Conservation (phyloP, 1,284 basidiomycete species). For the Pseudomicrostroma phylloplanum region DNA sequence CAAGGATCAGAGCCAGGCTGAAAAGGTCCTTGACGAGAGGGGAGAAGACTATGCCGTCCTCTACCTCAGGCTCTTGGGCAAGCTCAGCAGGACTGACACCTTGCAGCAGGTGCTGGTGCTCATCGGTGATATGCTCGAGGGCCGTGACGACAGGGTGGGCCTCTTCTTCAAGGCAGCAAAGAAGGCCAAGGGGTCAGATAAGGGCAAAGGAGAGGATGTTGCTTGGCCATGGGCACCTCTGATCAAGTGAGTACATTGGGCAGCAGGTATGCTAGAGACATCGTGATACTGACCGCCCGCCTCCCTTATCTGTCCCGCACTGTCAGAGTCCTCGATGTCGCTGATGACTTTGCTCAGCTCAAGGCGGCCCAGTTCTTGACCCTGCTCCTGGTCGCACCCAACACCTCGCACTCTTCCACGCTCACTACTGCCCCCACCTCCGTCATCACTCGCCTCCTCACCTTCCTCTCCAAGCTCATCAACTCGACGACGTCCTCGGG, state of each 20-base stretch:
- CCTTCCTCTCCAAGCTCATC: slow-evolving; percentile 25
- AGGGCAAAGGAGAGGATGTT: slow-evolving; percentile 47
- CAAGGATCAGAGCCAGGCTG: slow-evolving; percentile 73
- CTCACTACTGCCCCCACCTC: slow-evolving; percentile 18
- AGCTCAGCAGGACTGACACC: slow-evolving; percentile 84
- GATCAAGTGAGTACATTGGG: slow-evolving; percentile 60
- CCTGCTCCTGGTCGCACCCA: slow-evolving; percentile 60
- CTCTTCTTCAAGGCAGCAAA: slow-evolving; percentile 38
- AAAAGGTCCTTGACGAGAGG: slow-evolving; percentile 57
- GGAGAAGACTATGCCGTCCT: slow-evolving; percentile 67
- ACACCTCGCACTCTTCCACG: slow-evolving; percentile 6
- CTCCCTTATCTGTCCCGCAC: not conserved
- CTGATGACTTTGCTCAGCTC: slow-evolving; percentile 87
- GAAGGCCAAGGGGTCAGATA: slow-evolving; percentile 4
- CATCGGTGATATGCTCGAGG: slow-evolving; percentile 79
- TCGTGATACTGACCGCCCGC: slow-evolving; percentile 13
- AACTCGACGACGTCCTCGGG: slow-evolving; percentile 14
- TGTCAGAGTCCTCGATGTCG: slow-evolving; percentile 68
- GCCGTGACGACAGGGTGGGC: slow-evolving; percentile 52
- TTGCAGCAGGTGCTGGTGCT: slow-evolving; percentile 87
- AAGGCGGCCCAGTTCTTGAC: slow-evolving; percentile 83
- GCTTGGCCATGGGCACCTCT: slow-evolving; percentile 78
- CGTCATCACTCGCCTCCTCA: slow-evolving; percentile 24
- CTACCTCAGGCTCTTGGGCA: slow-evolving; percentile 84
- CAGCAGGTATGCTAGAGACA: not conserved